A percentile compares a stretch with the other conserved stretches of the same genome.
These are phyloP conservation scores for Trypanosoma boissoni DNA, from an alignment of 208 protist genomes.

Conservation along the genomic window DNA sequence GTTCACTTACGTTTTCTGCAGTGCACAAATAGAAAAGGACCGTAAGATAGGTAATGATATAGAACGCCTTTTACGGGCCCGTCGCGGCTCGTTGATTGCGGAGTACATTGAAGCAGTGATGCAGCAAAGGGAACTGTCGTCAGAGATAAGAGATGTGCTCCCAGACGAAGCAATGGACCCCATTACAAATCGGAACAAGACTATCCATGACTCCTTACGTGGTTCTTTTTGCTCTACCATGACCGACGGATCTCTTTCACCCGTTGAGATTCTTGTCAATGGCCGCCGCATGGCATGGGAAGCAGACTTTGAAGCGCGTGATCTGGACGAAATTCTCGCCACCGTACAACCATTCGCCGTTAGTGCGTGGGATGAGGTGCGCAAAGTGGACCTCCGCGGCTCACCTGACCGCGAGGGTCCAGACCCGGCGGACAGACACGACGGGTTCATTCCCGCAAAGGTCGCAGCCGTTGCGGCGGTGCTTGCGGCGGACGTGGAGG, in stretches of 20 bases:
- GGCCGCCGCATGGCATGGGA: slow-evolving; percentile 43
- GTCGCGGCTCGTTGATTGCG: no score
- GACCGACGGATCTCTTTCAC: neutral
- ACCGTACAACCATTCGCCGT: slow-evolving; percentile 24
- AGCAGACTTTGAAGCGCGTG: slow-evolving; percentile 31
- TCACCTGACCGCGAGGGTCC: neutral
- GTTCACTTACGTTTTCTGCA: neutral
- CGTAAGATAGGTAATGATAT: neutral
- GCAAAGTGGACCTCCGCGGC: slow-evolving; percentile 31
- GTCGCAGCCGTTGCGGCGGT: slow-evolving; percentile 28
- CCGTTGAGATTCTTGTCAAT: slow-evolving; percentile 26
- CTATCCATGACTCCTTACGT: neutral
- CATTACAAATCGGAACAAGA: neutral
- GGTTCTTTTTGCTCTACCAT: neutral
- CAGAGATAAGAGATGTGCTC: slow-evolving; percentile 10
- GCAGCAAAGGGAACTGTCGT: slow-evolving; percentile 3
- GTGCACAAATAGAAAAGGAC: neutral
- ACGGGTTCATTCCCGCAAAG: slow-evolving; percentile 40
- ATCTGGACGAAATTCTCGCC: slow-evolving; percentile 28
- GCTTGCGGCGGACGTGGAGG: no score
- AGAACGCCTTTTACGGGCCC: neutral
- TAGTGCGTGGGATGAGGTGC: slow-evolving; percentile 21
- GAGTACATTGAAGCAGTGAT: no score
- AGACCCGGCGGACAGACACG: slow-evolving; percentile 30
- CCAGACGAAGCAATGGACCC: neutral